Percentiles rank a stretch among this genome's conserved stretches.
Conservation (phyloP, 1,284 basidiomycete species). For the Puccinia polysora region DNA sequence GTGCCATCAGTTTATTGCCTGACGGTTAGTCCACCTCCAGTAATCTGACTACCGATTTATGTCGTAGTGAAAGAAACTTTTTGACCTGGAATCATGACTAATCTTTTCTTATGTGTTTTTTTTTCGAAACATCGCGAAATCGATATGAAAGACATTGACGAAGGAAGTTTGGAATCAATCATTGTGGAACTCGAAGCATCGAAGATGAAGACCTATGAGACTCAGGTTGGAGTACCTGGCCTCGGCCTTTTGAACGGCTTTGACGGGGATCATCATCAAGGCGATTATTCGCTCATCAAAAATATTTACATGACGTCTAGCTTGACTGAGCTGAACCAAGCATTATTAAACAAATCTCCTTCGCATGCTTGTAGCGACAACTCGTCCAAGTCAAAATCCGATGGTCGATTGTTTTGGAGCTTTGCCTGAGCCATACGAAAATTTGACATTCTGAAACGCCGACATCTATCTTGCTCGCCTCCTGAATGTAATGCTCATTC, state of each 20-base stretch:
- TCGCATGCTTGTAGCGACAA: no score
- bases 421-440: no score
- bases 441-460: no score
- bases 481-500: no score
- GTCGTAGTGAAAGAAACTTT: no score
- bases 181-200: neutral
- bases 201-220: slow-evolving; percentile 20
- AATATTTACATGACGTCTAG: neutral
- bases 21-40: slow-evolving; percentile 56
- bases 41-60: neutral
- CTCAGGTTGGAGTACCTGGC: slow-evolving; percentile 19
- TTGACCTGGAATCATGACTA: neutral
- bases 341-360: neutral
- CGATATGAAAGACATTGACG: neutral
- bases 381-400: no score
- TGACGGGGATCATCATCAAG: slow-evolving; percentile 13
- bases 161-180: slow-evolving; percentile 6
- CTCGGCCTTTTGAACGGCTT: slow-evolving; percentile 16
- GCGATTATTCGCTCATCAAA: neutral
- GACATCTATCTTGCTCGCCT: no score
- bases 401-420: no score
- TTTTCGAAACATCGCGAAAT: neutral
- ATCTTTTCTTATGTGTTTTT: neutral
- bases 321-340: slow-evolving; percentile 1
- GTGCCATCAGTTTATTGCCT: slow-evolving; percentile 89